Evolutionary conservation across 2,329 filamentous ascomycete genomes (phyloP), one percentile per base, ranked within the genome.

Genomic region (Neobulgaria alba): DNA sequence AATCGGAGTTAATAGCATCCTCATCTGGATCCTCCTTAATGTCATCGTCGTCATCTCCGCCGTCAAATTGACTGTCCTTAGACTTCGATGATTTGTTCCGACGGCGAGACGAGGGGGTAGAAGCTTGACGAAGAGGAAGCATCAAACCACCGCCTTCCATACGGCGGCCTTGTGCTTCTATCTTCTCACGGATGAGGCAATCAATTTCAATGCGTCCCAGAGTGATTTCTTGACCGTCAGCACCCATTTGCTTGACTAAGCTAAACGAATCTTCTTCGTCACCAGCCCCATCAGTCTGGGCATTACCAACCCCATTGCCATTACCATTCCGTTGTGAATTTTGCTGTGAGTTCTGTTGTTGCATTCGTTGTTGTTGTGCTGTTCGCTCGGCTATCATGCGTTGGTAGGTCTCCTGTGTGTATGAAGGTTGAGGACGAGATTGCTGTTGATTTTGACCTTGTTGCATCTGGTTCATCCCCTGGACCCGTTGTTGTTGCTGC

Each of bases 1-100:
- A 78, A 56, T 98, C 92, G 0, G 92, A 96, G 63, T 98, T 98
- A 67, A 98, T 98, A 2, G 90, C 92, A 61, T 98, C 89, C 51
- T 95, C 90, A 50, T 95, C 89, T 10, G 78, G 65, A 43, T 75
- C 76, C 33, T 78, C 77, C 4, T 75, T 68, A 19, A 18, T 19
- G 12, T 29, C 30, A 16, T 77, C 76, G 29, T 70, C 68, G 52
- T 78, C 73, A 38, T 68, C 67, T 8, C 64, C 67, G 10, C 71
- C 73, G 57, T 90, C 82, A 38, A 74, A 72, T 45, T 80, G 73
- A 47, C 46, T 19, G 18, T 12, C 2, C 20, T 21, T 14, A 29
- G 29, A 12, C 7, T 7, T 8, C 9, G 30, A 15, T 8, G 14
- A 9, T 3, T 5, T 9, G 9, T 10, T 15, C 38, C 63, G 61